These are phyloP conservation scores for Fusarium staphyleae DNA, from an alignment of 2,329 filamentous ascomycete species.

Conservation along the genomic window DNA sequence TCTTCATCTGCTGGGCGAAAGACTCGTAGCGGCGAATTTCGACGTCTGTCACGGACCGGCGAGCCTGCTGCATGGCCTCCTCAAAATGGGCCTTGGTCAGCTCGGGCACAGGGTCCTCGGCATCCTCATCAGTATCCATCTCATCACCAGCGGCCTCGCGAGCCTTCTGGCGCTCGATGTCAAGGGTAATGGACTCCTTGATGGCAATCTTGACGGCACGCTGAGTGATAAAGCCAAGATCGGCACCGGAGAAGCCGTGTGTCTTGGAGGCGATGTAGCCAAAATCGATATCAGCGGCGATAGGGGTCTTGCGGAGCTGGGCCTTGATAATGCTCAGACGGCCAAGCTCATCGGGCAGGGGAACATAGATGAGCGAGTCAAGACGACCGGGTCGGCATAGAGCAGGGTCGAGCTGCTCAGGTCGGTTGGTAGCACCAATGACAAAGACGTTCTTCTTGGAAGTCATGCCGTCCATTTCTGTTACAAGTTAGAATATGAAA, in stretches of 20 bases:
- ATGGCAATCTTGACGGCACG: constrained; percentile 99
- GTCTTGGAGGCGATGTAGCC: constrained; percentile 95
- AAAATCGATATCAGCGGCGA: constrained; percentile 85
- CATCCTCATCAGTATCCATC: constrained; percentile 73
- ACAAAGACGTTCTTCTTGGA: constrained; percentile 99
- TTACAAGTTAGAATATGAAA: constrained; percentile 50
- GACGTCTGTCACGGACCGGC: constrained; percentile 92
- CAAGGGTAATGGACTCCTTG: constrained; percentile 89
- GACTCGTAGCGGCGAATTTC: constrained; percentile 99
- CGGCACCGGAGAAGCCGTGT: constrained; percentile 98
- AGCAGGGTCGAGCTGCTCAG: constrained; percentile 97
- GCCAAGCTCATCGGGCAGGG: constrained; percentile 89
- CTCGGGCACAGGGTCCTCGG: constrained; percentile 92
- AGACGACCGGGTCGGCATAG: constrained; percentile 98
- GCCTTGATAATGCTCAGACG: constrained; percentile 91
- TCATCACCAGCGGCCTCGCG: constrained; percentile 86
- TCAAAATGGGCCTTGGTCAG: constrained; percentile 97
- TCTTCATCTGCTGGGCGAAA: constrained; percentile 99
- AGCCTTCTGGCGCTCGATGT: constrained; percentile 90
- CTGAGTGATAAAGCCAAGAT: constrained; percentile 98
- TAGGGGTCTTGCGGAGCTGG: constrained; percentile 97
- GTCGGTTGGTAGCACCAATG: constrained; percentile 97
- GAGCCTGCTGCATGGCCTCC: constrained; percentile 95
- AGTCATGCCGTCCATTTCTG: constrained; percentile 99
- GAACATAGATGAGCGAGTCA: constrained; percentile 97